Base-by-base conservation (phyloP, 2,329 filamentous ascomycete species). In the Epichloe festucae region DNA sequence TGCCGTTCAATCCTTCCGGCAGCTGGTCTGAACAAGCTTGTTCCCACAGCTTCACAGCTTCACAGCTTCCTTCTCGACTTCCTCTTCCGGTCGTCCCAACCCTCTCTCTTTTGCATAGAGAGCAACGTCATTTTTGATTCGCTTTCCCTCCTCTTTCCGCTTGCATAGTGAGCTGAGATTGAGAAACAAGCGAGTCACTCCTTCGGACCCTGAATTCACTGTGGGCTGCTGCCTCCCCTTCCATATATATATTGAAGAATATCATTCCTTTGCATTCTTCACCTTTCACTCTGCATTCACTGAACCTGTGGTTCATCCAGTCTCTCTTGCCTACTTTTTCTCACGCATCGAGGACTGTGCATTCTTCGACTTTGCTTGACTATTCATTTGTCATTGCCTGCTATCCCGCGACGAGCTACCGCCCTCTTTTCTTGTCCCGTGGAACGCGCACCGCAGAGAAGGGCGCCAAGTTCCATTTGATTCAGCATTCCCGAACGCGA, bases 1-100 rank as follows among this genome's bases (percentile, higher is more conserved):
- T 35, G 60, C 58, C 63, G 58, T 64, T 63, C 62, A 63, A 62
- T 66, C 62, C 56, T 63, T 66, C 52, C 60, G 62, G 61, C 59
- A 60, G 59, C 61, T 65, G 59, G 60, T 56, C 44, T 42, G 12
- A 46, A 46, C 50, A 56, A 55, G 51, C 52, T 38, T 15, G 23
- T 23, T 34, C 17, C 15, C 45, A 23, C 34, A 27, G 27, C 17
- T 11, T 52, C 51, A 31, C 8, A 49, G 52, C 47, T 51, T 19
- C 48, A 31, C 8, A 49, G 52, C 47, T 51, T 19, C 48, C 17
- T 7, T n/a, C 19, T 43, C 17, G 11, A 31, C 36, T 31, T 40
- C 50, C 48, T 50, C 49, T 50, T 46, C 40, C 44, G 38, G 10
- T 31, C 19, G 5, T 17, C 42, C 19, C 19, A 41, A 42, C 34